These are phyloP conservation scores for Penicillium maclennaniae DNA, from an alignment of 495 filamentous ascomycete species.

Conservation along the genomic window DNA sequence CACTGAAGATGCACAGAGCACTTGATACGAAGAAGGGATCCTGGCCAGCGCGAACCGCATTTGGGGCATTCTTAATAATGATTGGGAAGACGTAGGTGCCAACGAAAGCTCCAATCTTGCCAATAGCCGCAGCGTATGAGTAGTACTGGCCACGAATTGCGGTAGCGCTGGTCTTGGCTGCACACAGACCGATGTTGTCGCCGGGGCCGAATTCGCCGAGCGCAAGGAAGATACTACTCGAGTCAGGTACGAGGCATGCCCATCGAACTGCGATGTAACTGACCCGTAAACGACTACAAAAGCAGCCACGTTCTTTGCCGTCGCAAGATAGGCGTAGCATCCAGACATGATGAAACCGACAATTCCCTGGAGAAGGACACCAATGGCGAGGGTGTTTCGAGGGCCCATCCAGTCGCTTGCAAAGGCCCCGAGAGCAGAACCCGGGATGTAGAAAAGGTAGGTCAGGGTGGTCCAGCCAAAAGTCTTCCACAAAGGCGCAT, in stretches of 20 bases:
- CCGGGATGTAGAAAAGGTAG: slow-evolving; percentile 84
- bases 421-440: slow-evolving; percentile 70
- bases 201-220: slow-evolving; percentile 86
- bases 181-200: slow-evolving; percentile 85
- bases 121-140: slow-evolving; percentile 76
- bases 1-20: slow-evolving; percentile 59
- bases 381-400: slow-evolving; percentile 61
- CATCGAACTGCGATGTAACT: slow-evolving; percentile 7
- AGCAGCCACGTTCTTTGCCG: slow-evolving; percentile 60
- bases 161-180: slow-evolving; percentile 84
- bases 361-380: slow-evolving; percentile 65
- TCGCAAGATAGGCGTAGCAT: slow-evolving; percentile 60
- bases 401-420: slow-evolving; percentile 74
- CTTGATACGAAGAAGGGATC: slow-evolving; percentile 77
- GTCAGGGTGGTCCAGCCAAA: slow-evolving; percentile 85
- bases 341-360: slow-evolving; percentile 86
- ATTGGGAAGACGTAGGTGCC: slow-evolving; percentile 78
- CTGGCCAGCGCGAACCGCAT: slow-evolving; percentile 58
- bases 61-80: slow-evolving; percentile 63
- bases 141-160: slow-evolving; percentile 89
- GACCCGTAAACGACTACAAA: slow-evolving; percentile 73
- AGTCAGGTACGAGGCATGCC: background rate
- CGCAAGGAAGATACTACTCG: slow-evolving; percentile 67
- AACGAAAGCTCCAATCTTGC: slow-evolving; percentile 90
- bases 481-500: slow-evolving; percentile 60